Conservation (phyloP, 1,284 basidiomycete genomes). For the Volvariella volvacea region DNA sequence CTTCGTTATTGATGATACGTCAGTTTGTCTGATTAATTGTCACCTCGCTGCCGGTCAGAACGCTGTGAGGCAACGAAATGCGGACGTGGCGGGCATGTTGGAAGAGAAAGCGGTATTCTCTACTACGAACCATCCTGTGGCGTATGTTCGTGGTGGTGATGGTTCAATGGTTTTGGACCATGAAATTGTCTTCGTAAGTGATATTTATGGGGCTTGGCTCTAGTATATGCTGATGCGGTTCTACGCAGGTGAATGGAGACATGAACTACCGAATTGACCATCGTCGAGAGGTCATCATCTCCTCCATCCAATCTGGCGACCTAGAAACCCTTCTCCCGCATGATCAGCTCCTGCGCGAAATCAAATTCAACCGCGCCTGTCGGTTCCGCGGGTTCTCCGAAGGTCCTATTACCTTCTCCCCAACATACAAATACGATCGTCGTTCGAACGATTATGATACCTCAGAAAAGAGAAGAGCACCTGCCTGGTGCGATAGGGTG, state of each 20-base stretch:
- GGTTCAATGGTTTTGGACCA: conserved; percentile 94
- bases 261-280: conserved; percentile 94
- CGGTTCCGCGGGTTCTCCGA: conserved; percentile 81
- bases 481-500: conserved; percentile 96
- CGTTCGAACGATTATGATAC: conserved; percentile 77
- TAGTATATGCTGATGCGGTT: background rate
- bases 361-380: conserved; percentile 81
- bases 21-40: conserved; percentile 91
- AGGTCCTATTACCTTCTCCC: conserved; percentile 74
- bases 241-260: conserved; percentile 64
- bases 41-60: conserved; percentile 94
- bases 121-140: conserved; percentile 41
- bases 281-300: conserved; percentile 74
- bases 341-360: conserved; percentile 89
- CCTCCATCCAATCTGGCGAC: conserved; percentile 62
- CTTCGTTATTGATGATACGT: conserved; percentile 88
- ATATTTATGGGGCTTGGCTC: background rate
- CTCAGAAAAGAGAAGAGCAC: conserved; percentile 82
- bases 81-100: conserved; percentile 79
- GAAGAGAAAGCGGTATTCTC: conserved; percentile 77
- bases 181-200: conserved; percentile 84
- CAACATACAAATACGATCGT: conserved; percentile 96
- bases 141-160: conserved; percentile 87
- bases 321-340: conserved; percentile 60
- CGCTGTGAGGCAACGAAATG: conserved; percentile 77